Evolutionary conservation across 257 asterid genomes (phyloP).

Genomic region (Nicotiana undulata): DNA sequence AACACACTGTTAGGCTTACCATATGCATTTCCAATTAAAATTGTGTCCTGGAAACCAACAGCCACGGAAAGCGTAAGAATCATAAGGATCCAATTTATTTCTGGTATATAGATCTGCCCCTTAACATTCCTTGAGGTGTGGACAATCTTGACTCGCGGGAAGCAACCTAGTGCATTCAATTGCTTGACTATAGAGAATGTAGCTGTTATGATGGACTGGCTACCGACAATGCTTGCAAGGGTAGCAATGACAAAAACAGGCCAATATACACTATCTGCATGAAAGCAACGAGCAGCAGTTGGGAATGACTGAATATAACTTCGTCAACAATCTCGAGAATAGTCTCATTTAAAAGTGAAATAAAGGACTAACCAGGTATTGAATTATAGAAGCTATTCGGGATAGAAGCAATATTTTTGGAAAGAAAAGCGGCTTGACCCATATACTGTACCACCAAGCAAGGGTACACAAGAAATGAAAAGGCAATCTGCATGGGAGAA

Average conservation of each 20-base stretch:
- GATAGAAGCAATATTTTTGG: background rate
- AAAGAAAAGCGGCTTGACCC: slow-evolving; percentile 93
- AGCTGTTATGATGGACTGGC: slow-evolving; percentile 72
- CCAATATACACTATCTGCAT: slow-evolving; percentile 57
- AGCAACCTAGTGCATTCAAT: slow-evolving; percentile 64
- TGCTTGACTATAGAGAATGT: slow-evolving; percentile 72
- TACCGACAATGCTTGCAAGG: slow-evolving; percentile 62
- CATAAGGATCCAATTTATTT: slow-evolving; percentile 73
- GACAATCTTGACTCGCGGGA: slow-evolving; percentile 70
- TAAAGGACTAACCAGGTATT: slow-evolving; percentile 7
- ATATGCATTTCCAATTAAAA: slow-evolving; percentile 62
- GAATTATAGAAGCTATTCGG: background rate
- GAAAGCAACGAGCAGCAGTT: slow-evolving; percentile 7
- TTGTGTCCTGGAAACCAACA: slow-evolving; percentile 48
- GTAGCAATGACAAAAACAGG: slow-evolving; percentile 63
- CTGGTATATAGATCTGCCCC: slow-evolving; percentile 75
- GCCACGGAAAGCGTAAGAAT: slow-evolving; percentile 61
- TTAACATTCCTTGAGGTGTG: slow-evolving; percentile 67
- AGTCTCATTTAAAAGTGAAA: background rate
- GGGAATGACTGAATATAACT: background rate
- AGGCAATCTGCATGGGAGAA: slow-evolving; percentile 55
- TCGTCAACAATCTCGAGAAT: background rate
- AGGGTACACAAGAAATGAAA: slow-evolving; percentile 68
- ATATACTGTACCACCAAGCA: slow-evolving; percentile 85
- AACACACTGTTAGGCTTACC: slow-evolving; percentile 33